phyloP scores from a whole-genome alignment of 257 asterid species.

The Penstemon newberryi region DNA sequence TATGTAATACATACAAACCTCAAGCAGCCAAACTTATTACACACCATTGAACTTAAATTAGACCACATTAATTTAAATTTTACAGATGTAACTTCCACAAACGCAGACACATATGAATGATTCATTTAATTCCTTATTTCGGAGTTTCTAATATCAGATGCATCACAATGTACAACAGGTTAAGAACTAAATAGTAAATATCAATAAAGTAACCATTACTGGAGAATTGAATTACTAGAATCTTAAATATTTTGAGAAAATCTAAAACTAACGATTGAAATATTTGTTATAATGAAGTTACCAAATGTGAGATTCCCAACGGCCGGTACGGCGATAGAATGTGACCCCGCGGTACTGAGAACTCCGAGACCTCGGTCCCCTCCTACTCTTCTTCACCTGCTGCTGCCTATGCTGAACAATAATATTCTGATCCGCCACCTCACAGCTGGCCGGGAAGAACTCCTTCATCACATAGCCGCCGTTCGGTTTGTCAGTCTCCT shows the following conservation, averaged over 20 bases:
- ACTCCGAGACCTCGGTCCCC: constrained; percentile 97
- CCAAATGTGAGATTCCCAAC: constrained; percentile 99
- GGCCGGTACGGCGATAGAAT: constrained; percentile 91
- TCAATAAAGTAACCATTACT: too few species aligned
- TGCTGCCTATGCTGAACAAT: constrained; percentile 45
- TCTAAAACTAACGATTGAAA: too few species aligned
- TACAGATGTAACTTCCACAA: background rate
- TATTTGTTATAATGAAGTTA: constrained; percentile 13
- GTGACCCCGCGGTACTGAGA: constrained; percentile 99
- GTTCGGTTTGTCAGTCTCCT: constrained; percentile 45
- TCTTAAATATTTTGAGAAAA: too few species aligned
- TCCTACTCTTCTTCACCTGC: constrained; percentile 78
- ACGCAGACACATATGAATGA: constrained; percentile 14
- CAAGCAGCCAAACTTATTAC: constrained; percentile 19
- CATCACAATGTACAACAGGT: too few species aligned
- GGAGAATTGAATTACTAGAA: too few species aligned
- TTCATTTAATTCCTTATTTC: constrained; percentile 15
- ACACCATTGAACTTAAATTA: constrained; percentile 6
- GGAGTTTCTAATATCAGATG: constrained; percentile 8
- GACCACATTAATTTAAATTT: constrained; percentile 7
- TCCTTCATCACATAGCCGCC: constrained; percentile 60
- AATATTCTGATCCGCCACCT: constrained; percentile 42
- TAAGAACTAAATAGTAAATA: too few species aligned
- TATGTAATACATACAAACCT: constrained; percentile 19
- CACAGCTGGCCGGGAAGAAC: constrained; percentile 50